Evolutionary conservation across 202 grass and related monocot genomes (phyloP).

Genomic region (Alloteropsis angusta): DNA sequence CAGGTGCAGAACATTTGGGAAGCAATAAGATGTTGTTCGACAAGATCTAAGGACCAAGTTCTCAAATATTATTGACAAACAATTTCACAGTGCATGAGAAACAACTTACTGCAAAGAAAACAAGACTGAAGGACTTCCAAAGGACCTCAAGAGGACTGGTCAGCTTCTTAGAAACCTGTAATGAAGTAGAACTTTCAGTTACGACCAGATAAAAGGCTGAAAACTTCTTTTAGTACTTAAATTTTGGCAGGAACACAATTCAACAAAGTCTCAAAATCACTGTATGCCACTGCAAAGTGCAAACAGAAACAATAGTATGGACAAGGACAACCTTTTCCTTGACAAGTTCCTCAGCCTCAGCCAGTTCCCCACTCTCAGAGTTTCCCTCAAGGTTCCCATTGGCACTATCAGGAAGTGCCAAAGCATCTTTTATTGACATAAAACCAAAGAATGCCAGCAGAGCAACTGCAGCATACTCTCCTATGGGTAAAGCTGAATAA

Average conservation of each 20-base stretch:
- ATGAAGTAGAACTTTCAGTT: conserved; percentile 9
- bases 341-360: conserved; percentile 90
- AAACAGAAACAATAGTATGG: background rate
- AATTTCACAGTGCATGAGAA: background rate
- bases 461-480: conserved; percentile 84
- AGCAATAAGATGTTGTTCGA: conserved; percentile 10
- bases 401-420: conserved; percentile 46
- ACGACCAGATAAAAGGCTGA: background rate
- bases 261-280: background rate
- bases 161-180: conserved; percentile 62
- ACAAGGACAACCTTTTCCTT: conserved; percentile 78
- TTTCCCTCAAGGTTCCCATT: conserved; percentile 34
- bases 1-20: conserved; percentile 7
- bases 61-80: background rate
- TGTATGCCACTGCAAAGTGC: background rate
- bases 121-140: conserved; percentile 89
- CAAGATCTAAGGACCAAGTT: conserved; percentile 7
- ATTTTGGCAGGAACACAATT: background rate
- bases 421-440: conserved; percentile 93
- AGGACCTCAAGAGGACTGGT: conserved; percentile 76
- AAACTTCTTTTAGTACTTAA: conserved; percentile 9
- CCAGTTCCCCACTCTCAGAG: conserved; percentile 74
- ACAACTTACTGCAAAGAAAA: conserved; percentile 70
- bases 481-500: conserved; percentile 77
- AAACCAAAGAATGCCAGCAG: conserved; percentile 87